Conservation (phyloP, 192 early-diverging fungal species). For the Tieghemiomyces parasiticus region DNA sequence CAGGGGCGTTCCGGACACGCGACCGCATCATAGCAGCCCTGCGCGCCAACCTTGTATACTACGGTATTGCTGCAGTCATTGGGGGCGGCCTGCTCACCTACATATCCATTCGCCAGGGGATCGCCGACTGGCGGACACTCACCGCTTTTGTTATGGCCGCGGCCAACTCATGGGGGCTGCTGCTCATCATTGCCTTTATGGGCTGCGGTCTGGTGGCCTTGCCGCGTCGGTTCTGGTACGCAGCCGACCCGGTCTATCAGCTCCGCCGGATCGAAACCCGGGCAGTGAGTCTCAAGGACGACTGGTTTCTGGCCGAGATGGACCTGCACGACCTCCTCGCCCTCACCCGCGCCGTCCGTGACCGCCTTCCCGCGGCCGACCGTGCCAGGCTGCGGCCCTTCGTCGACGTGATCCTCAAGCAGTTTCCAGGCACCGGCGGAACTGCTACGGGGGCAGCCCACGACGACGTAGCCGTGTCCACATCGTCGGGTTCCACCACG, state of each 20-base stretch:
- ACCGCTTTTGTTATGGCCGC: conserved; percentile 77
- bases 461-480: no score
- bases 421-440: conserved; percentile 24
- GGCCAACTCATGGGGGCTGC: conserved; percentile 87
- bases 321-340: conserved; percentile 50
- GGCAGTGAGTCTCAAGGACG: conserved; percentile 62
- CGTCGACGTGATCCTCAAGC: conserved; percentile 46
- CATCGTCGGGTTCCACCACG: not conserved
- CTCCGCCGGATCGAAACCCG: conserved; percentile 48
- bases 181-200: conserved; percentile 78
- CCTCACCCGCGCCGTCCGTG: not conserved
- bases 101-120: conserved; percentile 26
- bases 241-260: conserved; percentile 39
- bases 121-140: conserved; percentile 26
- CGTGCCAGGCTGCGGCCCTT: conserved; percentile 30
- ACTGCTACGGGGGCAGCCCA: no score
- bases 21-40: conserved; percentile 54
- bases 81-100: conserved; percentile 64
- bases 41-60: conserved; percentile 72
- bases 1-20: conserved; percentile 64
- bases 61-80: conserved; percentile 47
- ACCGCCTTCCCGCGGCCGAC: conserved; percentile 1
- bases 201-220: conserved; percentile 86
- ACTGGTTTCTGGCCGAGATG: conserved; percentile 62
- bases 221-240: conserved; percentile 72